Percentiles rank a stretch among this genome's conserved stretches.
phyloP scores from a whole-genome alignment of 192 early-diverging fungal species.

The Thamnidium elegans region DNA sequence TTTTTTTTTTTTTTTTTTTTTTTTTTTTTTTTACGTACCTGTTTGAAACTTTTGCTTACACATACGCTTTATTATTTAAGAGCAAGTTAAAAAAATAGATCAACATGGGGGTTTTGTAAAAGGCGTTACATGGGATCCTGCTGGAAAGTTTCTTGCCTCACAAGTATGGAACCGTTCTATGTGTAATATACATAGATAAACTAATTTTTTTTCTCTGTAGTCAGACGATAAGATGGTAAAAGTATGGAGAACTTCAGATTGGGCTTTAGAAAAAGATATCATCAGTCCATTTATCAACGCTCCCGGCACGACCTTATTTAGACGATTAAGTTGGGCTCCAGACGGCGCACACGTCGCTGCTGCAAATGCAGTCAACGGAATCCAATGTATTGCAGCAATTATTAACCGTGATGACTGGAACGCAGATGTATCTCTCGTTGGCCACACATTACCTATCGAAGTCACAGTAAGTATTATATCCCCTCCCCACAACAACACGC shows the following conservation, averaged over 20 bases:
- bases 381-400: constrained; percentile 76
- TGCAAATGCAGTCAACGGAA: constrained; percentile 84
- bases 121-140: constrained; percentile 94
- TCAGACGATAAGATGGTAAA: constrained; percentile 86
- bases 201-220: constrained; percentile 34
- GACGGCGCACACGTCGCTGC: constrained; percentile 91
- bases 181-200: not conserved
- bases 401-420: constrained; percentile 76
- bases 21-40: too few relatives aligned
- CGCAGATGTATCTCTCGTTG: constrained; percentile 78
- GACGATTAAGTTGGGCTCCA: constrained; percentile 93
- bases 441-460: constrained; percentile 85
- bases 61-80: constrained; percentile 12
- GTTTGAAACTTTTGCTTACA: too few relatives aligned
- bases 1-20: too few relatives aligned
- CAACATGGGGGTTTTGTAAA: constrained; percentile 90
- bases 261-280: constrained; percentile 75
- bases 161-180: too few relatives aligned
- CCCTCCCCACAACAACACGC: not conserved
- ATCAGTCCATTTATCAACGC: constrained; percentile 69
- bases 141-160: constrained; percentile 87
- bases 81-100: constrained; percentile 61
- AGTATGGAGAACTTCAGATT: constrained; percentile 87
- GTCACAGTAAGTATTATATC: constrained; percentile 63
- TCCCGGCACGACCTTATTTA: constrained; percentile 87